These are phyloP conservation scores for Myochromella boudieri DNA, from an alignment of 768 basidiomycete species.

Conservation along the genomic window DNA sequence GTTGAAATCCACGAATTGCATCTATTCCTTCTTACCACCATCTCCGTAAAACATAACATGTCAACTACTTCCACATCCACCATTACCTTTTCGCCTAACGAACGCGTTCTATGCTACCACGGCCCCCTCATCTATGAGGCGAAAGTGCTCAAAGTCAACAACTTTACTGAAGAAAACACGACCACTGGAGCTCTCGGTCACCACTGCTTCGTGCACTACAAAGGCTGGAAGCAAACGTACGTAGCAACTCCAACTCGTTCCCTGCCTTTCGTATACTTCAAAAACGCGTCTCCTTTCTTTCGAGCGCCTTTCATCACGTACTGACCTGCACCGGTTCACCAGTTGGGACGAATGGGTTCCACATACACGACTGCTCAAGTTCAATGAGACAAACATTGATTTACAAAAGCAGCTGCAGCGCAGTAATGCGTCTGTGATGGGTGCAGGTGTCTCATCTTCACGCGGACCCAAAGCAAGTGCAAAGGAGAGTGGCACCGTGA, in stretches of 20 bases:
- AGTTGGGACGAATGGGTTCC: slow-evolving; percentile 99
- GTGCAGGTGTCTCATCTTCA: slow-evolving; percentile 19
- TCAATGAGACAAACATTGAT: slow-evolving; percentile 76
- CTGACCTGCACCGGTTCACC: slow-evolving; percentile 3
- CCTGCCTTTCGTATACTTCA: background rate
- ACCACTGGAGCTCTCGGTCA: slow-evolving; percentile 63
- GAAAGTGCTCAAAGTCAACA: slow-evolving; percentile 73
- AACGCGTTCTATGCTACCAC: slow-evolving; percentile 91
- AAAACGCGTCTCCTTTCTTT: background rate
- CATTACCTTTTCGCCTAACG: slow-evolving; percentile 53
- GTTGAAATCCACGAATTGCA: slow-evolving; percentile 9
- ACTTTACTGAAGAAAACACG: slow-evolving; percentile 63
- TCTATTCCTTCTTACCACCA: background rate
- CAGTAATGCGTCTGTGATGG: slow-evolving; percentile 23
- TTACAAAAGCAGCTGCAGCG: slow-evolving; percentile 69
- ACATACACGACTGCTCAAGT: slow-evolving; percentile 74
- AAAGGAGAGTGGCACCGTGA: slow-evolving; percentile 25
- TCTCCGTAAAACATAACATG: slow-evolving; percentile 12
- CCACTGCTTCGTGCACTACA: slow-evolving; percentile 97
- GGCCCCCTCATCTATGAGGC: slow-evolving; percentile 96
- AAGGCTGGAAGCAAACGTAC: slow-evolving; percentile 98
- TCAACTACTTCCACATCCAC: slow-evolving; percentile 27
- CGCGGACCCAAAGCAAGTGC: slow-evolving; percentile 21
- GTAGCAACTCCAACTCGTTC: slow-evolving; percentile 20
- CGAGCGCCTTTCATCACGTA: background rate